Evolutionary conservation across 805 yeast species (phyloP), one percentile per base, ranked within the genome.

Genomic region (Candida peoriensis): DNA sequence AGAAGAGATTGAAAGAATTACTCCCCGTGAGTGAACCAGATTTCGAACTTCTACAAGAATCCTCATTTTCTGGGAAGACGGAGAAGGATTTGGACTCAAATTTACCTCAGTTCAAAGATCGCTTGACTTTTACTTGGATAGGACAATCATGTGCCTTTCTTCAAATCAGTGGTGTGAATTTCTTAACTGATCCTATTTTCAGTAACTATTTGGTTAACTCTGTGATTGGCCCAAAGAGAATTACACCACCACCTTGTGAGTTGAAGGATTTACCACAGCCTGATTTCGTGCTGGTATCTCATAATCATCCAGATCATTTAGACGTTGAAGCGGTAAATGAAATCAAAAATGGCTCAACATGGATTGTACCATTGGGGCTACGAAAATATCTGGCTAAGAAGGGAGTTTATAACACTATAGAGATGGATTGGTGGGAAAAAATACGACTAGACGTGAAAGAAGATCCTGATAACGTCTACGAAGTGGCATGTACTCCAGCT

Each of bases 261-360:
- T 53, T 83, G 9, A 69, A 70, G 1, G 79, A 79, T 14, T 67
- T 89, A 10, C 83, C 87, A 9, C 58, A 63, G 26, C 82, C 88
- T 1, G 78, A 86, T 42, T 74, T 79, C 37, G 78, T 87, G 1
- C 53, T 90, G 15, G 95, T 90, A 0, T 82, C 94, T 2, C 97
- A 90, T 55, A 89, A 90, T 54, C 97, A 90, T 52, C 97, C 97
- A 2, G 97, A 90, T 57, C 97, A 90, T 61, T 60, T 90, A 29
- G 97, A 90, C 49, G 63, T 72, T 37, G 75, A 67, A 20, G 64
- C 83, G 8, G 73, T 78, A 12, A 47, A 47, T 12, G 35, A 52
- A 23, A 60, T 81, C n/a, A 80, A 83, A 10, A 79, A 84, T 44
- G 44, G 58, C 4, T 65, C 81, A 2, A 65, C 74, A 2, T 90